phyloP scores from a whole-genome alignment of 805 yeast species.

The Teunomyces barrocoloradensis region DNA sequence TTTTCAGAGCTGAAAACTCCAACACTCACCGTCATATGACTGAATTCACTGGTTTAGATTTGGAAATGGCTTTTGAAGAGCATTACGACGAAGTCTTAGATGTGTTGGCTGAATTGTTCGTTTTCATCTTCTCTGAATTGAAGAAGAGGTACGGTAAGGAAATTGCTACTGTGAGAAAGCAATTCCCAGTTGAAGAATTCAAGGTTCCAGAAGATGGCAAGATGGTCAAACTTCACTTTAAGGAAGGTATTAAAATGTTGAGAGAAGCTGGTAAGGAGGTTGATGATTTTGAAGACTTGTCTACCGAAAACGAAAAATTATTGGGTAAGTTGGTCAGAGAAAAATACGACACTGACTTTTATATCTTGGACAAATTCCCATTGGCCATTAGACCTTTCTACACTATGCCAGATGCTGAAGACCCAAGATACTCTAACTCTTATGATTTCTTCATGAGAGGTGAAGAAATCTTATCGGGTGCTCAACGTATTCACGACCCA shows the following conservation, averaged over 20 bases:
- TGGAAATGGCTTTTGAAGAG: slow-evolving; percentile 98
- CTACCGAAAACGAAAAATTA: slow-evolving; percentile 92
- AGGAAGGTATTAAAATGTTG: slow-evolving; percentile 86
- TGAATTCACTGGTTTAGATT: slow-evolving; percentile 94
- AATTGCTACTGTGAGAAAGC: slow-evolving; percentile 86
- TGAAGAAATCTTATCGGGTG: slow-evolving; percentile 98
- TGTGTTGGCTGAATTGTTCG: slow-evolving; percentile 67
- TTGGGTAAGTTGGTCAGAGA: slow-evolving; percentile 90
- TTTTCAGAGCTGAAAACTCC: slow-evolving; percentile 98
- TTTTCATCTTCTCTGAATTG: slow-evolving; percentile 83
- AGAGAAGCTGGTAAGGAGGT: slow-evolving; percentile 83
- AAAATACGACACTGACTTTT: slow-evolving; percentile 95
- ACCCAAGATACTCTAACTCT: slow-evolving; percentile 92
- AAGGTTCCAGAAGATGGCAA: slow-evolving; percentile 90
- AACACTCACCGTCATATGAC: slow-evolving; percentile 99
- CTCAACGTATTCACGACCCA: slow-evolving; percentile 97
- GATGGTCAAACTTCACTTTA: slow-evolving; percentile 86
- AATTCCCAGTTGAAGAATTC: slow-evolving; percentile 97
- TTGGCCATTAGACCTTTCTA: slow-evolving; percentile 95
- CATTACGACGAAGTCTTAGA: slow-evolving; percentile 90
- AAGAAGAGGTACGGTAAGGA: slow-evolving; percentile 76
- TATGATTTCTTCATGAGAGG: slow-evolving; percentile 99
- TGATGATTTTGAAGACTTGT: slow-evolving; percentile 84
- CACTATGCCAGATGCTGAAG: slow-evolving; percentile 97
- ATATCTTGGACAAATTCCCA: slow-evolving; percentile 97